These are phyloP conservation scores for Brasenia schreberi DNA, from an alignment of 164 flowering plant genomes.

Conservation along the genomic window DNA sequence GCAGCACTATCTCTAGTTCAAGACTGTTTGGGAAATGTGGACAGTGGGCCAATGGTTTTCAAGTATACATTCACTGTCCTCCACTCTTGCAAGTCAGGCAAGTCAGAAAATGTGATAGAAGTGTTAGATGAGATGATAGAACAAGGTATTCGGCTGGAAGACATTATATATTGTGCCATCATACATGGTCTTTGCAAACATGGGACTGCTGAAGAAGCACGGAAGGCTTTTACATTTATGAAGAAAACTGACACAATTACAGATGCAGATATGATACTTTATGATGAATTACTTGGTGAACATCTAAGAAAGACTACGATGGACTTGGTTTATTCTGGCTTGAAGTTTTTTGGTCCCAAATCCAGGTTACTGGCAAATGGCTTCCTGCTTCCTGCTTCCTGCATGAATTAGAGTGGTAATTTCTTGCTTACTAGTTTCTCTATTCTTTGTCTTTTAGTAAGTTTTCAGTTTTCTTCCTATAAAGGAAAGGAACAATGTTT, in stretches of 20 bases:
- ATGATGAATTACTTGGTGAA: conserved; percentile 69
- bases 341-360: conserved; percentile 75
- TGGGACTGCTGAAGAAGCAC: conserved; percentile 72
- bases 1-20: conserved; percentile 66
- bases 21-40: conserved; percentile 64
- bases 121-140: conserved; percentile 72
- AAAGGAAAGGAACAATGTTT: no score
- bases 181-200: conserved; percentile 76
- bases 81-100: conserved; percentile 52
- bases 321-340: conserved; percentile 53
- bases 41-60: conserved; percentile 69
- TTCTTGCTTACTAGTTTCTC: no score
- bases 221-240: conserved; percentile 54
- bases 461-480: no score
- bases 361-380: conserved; percentile 56
- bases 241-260: conserved; percentile 41
- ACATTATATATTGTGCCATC: conserved; percentile 46
- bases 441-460: no score
- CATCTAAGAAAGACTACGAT: conserved; percentile 76
- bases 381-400: conserved; percentile 5
- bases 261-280: conserved; percentile 52
- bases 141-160: conserved; percentile 43
- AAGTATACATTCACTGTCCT: conserved; percentile 60
- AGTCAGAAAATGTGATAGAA: conserved; percentile 57
- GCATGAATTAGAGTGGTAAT: no score